These are phyloP conservation scores for Cryphonectria radicalis DNA, from an alignment of 2,329 filamentous ascomycete species.

Conservation along the genomic window DNA sequence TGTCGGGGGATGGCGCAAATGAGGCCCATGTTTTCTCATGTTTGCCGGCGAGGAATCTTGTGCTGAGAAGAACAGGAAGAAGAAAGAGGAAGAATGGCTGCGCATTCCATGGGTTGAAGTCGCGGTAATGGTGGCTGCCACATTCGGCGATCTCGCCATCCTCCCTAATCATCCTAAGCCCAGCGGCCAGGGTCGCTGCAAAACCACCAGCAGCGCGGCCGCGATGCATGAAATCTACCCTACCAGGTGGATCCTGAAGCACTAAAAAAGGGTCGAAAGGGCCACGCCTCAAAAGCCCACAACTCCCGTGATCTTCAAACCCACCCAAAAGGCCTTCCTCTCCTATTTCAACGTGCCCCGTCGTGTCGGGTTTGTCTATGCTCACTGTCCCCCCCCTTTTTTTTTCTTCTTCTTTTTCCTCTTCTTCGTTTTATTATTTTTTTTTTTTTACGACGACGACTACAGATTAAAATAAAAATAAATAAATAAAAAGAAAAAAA, in stretches of 20 bases:
- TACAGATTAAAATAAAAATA: not conserved
- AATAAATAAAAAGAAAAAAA: no score
- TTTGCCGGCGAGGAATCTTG: not conserved
- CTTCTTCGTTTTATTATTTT: no score
- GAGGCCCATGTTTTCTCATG: not conserved
- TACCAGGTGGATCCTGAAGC: constrained; percentile 5
- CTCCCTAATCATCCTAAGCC: not conserved
- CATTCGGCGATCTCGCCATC: constrained; percentile 4
- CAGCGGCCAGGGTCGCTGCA: constrained; percentile 1
- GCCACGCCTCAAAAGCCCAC: not conserved
- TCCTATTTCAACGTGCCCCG: not conserved
- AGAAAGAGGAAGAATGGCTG: not conserved
- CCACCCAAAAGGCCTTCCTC: not conserved
- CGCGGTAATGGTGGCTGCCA: constrained; percentile 3
- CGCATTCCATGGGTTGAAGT: constrained; percentile 4
- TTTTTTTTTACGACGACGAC: not conserved
- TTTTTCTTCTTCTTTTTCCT: no score
- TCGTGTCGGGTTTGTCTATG: not conserved
- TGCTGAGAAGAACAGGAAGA: not conserved
- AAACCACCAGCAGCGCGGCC: not conserved
- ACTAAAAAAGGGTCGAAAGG: not conserved
- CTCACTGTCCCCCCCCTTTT: not conserved
- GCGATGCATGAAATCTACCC: constrained; percentile 11
- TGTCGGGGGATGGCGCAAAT: not conserved
- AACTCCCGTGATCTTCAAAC: constrained; percentile 10